phyloP scores from a whole-genome alignment of 2,329 filamentous ascomycete species.

The Pezicula radicicola region DNA sequence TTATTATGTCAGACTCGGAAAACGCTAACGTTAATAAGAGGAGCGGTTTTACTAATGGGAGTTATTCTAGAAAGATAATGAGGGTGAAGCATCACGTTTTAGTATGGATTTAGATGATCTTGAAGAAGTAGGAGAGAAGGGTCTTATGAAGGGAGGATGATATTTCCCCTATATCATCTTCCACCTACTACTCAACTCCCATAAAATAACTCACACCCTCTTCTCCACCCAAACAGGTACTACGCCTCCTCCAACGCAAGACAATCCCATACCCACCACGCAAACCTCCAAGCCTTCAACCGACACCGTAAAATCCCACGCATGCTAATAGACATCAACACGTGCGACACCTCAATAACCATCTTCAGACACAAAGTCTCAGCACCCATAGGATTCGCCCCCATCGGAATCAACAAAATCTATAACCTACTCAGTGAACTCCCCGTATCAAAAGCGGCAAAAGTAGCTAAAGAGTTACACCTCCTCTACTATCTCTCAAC shows the following conservation, averaged over 20 bases:
- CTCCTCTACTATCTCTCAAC: conserved; percentile 59
- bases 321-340: conserved; percentile 59
- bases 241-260: conserved; percentile 57
- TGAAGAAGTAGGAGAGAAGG: conserved; percentile 54
- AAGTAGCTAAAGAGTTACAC: conserved; percentile 55
- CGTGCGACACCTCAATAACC: conserved; percentile 50
- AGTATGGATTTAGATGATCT: conserved; percentile 55
- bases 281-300: conserved; percentile 63
- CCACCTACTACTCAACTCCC: too few relatives aligned
- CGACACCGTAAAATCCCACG: conserved; percentile 60
- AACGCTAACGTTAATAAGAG: conserved; percentile 48
- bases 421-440: conserved; percentile 57
- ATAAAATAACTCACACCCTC: too few relatives aligned
- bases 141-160: conserved; percentile 56
- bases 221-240: conserved; percentile 29
- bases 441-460: conserved; percentile 56
- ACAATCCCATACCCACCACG: conserved; percentile 46
- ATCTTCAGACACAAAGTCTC: conserved; percentile 59
- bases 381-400: conserved; percentile 62
- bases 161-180: too few relatives aligned
- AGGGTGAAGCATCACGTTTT: conserved; percentile 46
- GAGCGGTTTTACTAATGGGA: conserved; percentile 52
- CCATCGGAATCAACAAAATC: conserved; percentile 64
- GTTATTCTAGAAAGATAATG: conserved; percentile 51
- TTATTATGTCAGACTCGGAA: conserved; percentile 37